A percentile compares a stretch with the other conserved stretches of the same genome.
Evolutionary conservation across 345 rosid genomes (phyloP).

Genomic region (Aquilaria sinensis): DNA sequence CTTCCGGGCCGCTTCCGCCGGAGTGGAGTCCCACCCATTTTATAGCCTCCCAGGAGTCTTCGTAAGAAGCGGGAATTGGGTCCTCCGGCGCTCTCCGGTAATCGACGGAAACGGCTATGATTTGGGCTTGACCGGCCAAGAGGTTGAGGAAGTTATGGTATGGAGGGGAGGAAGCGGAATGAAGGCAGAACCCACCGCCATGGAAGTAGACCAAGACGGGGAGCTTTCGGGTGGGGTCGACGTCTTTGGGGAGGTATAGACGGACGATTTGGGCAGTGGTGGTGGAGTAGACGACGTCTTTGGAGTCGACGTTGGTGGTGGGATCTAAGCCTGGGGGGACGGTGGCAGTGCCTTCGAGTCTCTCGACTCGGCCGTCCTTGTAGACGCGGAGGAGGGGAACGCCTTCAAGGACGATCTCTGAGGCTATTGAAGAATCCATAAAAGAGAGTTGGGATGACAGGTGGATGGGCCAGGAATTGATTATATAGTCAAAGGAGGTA

Average conservation of each 20-base stretch:
- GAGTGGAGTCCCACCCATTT: constrained; percentile 32
- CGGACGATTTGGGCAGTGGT: constrained; percentile 22
- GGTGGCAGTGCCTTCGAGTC: constrained; percentile 16
- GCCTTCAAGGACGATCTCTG: neutral
- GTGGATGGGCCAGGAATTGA: too few species aligned
- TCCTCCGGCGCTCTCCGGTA: constrained; percentile 32
- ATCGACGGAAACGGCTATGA: constrained; percentile 27
- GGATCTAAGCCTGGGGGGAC: constrained; percentile 24
- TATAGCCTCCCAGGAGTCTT: constrained; percentile 35
- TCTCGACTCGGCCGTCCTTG: constrained; percentile 15
- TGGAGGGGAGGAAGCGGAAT: constrained; percentile 22
- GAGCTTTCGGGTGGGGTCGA: constrained; percentile 22
- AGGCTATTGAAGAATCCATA: neutral
- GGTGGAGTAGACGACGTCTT: constrained; percentile 26
- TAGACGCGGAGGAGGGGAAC: constrained; percentile 5
- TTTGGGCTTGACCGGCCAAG: constrained; percentile 18
- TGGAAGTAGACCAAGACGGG: constrained; percentile 37
- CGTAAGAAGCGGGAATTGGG: constrained; percentile 25
- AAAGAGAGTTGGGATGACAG: too few species aligned
- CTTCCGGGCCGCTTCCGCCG: constrained; percentile 25
- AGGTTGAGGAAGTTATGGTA: constrained; percentile 27
- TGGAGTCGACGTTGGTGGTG: constrained; percentile 38
- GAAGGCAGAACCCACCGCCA: constrained; percentile 33
- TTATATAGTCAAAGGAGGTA: too few species aligned
- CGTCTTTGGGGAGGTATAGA: constrained; percentile 30